Conservation (phyloP, 164 flowering plant genomes). For the Nelumbo lutea region DNA sequence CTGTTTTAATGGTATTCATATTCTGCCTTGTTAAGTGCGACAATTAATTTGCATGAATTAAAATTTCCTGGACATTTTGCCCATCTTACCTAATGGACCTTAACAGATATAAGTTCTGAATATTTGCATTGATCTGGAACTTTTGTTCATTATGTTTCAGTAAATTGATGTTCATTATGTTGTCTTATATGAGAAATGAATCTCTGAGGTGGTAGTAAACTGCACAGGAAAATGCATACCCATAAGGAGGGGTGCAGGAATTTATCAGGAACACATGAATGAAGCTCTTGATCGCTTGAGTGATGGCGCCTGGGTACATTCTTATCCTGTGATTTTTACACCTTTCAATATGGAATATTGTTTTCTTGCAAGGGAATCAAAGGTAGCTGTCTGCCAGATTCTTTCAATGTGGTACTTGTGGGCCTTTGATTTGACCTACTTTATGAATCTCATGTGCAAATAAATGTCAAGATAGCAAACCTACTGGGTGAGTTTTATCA, state of each 20-base stretch:
- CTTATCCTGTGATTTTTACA: slow-evolving; percentile 7
- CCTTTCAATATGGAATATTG: neutral
- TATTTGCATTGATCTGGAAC: too few species aligned
- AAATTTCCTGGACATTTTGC: too few species aligned
- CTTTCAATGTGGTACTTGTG: neutral
- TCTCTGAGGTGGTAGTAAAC: slow-evolving; percentile 15
- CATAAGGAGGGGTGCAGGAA: slow-evolving; percentile 88
- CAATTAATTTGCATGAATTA: too few species aligned
- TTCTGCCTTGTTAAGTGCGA: too few species aligned
- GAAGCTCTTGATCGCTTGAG: slow-evolving; percentile 89
- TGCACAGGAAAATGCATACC: slow-evolving; percentile 96
- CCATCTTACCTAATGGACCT: too few species aligned
- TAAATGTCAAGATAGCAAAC: neutral
- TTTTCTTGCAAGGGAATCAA: neutral
- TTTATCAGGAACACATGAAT: slow-evolving; percentile 88
- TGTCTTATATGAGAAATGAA: slow-evolving; percentile 2
- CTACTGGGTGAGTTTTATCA: neutral
- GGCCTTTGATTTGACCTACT: neutral
- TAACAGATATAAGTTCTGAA: too few species aligned
- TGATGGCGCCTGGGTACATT: slow-evolving; percentile 82
- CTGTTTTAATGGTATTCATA: too few species aligned
- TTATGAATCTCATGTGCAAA: neutral
- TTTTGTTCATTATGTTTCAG: neutral
- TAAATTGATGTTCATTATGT: neutral
- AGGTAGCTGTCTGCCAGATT: neutral